These are phyloP conservation scores for Fusarium hainanense DNA, from an alignment of 2,329 filamentous ascomycete species.

Conservation along the genomic window DNA sequence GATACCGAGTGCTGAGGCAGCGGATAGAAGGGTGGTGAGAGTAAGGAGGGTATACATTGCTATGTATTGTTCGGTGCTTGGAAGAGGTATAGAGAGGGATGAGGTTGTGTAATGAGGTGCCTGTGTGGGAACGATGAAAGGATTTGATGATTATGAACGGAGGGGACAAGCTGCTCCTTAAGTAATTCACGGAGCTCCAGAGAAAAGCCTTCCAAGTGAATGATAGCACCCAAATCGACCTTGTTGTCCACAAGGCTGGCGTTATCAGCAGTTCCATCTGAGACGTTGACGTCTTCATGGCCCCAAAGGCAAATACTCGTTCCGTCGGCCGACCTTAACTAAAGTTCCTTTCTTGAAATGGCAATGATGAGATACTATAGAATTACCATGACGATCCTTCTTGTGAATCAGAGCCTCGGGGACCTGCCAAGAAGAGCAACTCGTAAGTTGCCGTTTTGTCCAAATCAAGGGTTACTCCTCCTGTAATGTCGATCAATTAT, in stretches of 20 bases:
- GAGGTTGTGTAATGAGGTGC: not conserved
- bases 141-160: no score
- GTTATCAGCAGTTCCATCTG: no score
- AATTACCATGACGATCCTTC: no score
- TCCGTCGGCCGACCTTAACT: no score
- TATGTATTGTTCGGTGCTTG: not conserved
- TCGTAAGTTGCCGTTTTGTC: no score
- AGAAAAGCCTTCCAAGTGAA: fast-evolving
- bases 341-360: no score
- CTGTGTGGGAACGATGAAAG: not conserved
- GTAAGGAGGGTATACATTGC: not conserved
- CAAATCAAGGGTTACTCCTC: no score
- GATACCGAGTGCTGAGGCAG: not conserved
- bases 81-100: not conserved
- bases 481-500: no score
- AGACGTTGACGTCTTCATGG: not conserved
- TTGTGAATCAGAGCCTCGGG: no score
- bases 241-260: not conserved
- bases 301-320: no score
- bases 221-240: fast-evolving
- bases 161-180: not conserved
- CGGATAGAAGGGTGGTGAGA: not conserved
- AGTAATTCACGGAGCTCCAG: not conserved
- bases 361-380: no score
- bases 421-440: no score